Conservation (phyloP, 129 eudicot genomes). For the Flaveria sonorensis region DNA sequence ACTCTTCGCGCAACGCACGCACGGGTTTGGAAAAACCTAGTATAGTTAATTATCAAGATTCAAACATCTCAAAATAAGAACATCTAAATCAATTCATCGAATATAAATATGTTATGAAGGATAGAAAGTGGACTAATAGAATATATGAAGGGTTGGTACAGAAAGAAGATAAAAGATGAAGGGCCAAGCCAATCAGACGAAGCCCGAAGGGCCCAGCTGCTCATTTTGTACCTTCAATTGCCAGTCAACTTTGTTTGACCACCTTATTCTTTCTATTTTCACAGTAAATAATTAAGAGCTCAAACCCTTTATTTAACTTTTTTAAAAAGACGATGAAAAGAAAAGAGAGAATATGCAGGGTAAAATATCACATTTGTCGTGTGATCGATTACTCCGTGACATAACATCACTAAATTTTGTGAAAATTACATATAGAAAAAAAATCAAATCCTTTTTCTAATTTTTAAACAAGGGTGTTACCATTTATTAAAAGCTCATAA, state of each 20-base stretch:
- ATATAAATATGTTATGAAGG: not conserved
- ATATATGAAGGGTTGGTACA: not conserved
- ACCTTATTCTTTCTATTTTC: slow-evolving; percentile 1
- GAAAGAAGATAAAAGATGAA: not conserved
- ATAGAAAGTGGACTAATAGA: not conserved
- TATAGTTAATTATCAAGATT: too few species aligned
- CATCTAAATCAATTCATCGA: not conserved
- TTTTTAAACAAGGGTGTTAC: too few species aligned
- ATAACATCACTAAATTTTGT: slow-evolving; percentile 8
- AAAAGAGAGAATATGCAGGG: slow-evolving; percentile 12
- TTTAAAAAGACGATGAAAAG: slow-evolving; percentile 6
- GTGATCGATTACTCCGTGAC: slow-evolving; percentile 15
- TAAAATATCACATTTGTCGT: slow-evolving; percentile 17
- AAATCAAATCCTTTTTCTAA: too few species aligned
- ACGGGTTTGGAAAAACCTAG: too few species aligned
- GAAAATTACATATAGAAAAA: not conserved
- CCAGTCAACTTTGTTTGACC: slow-evolving; percentile 25
- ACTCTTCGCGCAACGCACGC: too few species aligned
- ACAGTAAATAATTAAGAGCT: not conserved
- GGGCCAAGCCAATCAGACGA: not conserved
- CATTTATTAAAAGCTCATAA: too few species aligned
- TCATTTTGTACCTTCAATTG: slow-evolving; percentile 11
- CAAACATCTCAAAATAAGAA: too few species aligned
- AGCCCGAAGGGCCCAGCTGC: slow-evolving; percentile 13
- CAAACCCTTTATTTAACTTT: slow-evolving; percentile 10